Percentiles rank a stretch among this genome's conserved stretches.
These are phyloP conservation scores for Chalaropsis ovoidea DNA, from an alignment of 2,329 filamentous ascomycete genomes.

Conservation along the genomic window DNA sequence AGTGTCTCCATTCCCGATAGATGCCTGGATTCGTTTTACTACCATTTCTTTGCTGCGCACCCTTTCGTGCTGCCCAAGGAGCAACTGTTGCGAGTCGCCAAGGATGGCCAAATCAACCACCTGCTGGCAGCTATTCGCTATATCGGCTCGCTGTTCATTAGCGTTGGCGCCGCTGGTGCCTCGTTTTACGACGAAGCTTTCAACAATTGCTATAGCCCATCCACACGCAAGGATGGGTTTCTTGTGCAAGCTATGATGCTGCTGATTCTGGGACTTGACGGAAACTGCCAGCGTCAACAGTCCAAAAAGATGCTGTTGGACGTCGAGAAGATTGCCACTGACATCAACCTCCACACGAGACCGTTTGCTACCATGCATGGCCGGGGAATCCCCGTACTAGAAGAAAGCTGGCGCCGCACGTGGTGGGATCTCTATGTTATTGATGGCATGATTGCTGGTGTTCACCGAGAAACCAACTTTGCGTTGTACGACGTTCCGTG, in stretches of 20 bases:
- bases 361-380: conserved; percentile 57
- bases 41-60: conserved; percentile 48
- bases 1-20: conserved; percentile 39
- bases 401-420: conserved; percentile 77
- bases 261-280: conserved; percentile 67
- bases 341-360: conserved; percentile 63
- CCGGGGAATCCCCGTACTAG: conserved; percentile 54
- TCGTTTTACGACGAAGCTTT: conserved; percentile 51
- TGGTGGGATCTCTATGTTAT: conserved; percentile 84
- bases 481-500: conserved; percentile 55
- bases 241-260: conserved; percentile 69
- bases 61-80: conserved; percentile 49
- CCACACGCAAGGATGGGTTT: conserved; percentile 46
- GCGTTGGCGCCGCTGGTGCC: conserved; percentile 38
- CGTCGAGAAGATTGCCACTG: conserved; percentile 61
- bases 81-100: conserved; percentile 40
- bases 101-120: conserved; percentile 40
- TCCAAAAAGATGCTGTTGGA: conserved; percentile 57
- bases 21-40: conserved; percentile 50
- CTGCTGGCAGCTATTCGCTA: conserved; percentile 47
- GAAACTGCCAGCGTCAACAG: conserved; percentile 59
- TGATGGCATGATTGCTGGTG: conserved; percentile 73
- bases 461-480: conserved; percentile 63
- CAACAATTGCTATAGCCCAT: conserved; percentile 40
- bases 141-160: conserved; percentile 47